Evolutionary conservation across 1,284 basidiomycete species (phyloP).

Genomic region (Cryptococcus jaspeensis): DNA sequence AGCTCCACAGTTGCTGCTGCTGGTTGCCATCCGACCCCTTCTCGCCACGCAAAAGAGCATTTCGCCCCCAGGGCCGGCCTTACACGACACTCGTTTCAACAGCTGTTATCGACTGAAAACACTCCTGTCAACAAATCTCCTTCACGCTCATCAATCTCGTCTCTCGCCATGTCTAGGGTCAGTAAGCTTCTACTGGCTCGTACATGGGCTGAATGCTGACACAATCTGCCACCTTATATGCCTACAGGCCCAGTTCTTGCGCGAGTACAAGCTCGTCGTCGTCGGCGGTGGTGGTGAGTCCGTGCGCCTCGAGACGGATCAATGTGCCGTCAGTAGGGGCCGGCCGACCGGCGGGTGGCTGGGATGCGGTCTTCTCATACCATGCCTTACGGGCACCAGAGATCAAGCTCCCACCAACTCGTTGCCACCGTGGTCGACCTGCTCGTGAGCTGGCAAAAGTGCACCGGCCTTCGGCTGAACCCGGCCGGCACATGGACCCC

Average conservation of each 20-base stretch:
- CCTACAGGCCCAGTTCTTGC: conserved; percentile 78
- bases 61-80: no score
- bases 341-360: neutral
- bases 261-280: conserved; percentile 96
- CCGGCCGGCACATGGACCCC: no score
- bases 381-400: neutral
- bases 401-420: neutral
- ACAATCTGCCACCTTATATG: neutral
- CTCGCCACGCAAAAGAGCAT: no score
- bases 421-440: neutral
- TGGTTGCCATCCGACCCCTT: no score
- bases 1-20: no score
- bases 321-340: neutral
- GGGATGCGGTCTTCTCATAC: neutral
- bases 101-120: no score
- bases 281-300: conserved; percentile 92
- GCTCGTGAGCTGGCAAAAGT: no score
- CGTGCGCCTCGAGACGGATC: neutral
- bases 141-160: neutral
- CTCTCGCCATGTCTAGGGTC: conserved; percentile 11
- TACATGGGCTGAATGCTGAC: neutral
- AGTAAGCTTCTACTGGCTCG: neutral
- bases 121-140: neutral
- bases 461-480: no score
- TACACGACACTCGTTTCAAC: no score